Evolutionary conservation across 1,284 basidiomycete species (phyloP).

Genomic region (Takashimella koratensis): DNA sequence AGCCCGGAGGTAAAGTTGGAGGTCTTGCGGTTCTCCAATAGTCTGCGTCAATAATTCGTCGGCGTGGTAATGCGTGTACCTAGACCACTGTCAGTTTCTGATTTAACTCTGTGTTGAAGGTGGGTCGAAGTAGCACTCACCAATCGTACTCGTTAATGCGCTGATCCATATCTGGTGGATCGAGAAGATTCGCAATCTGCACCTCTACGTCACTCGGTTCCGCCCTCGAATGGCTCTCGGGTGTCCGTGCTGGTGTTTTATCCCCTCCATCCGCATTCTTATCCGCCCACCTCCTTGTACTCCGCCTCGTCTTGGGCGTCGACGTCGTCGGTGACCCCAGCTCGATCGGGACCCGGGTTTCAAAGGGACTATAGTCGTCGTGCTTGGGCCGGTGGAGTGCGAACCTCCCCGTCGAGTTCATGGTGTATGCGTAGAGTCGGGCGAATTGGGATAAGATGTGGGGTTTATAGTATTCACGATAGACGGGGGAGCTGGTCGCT

Average conservation of each 20-base stretch:
- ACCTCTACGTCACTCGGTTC: constrained; percentile 50
- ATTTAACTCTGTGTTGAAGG: background rate
- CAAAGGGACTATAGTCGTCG: constrained; percentile 40
- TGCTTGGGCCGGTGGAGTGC: constrained; percentile 36
- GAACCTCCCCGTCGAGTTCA: constrained; percentile 44
- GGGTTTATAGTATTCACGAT: constrained; percentile 88
- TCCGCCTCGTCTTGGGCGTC: constrained; percentile 1
- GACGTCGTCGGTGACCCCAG: constrained; percentile 7
- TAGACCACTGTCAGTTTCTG: constrained; percentile 8
- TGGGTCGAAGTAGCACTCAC: constrained; percentile 46
- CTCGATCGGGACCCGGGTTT: constrained; percentile 19
- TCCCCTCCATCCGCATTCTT: background rate
- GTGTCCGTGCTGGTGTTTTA: background rate
- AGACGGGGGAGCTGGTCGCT: constrained; percentile 60
- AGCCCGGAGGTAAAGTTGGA: constrained; percentile 46
- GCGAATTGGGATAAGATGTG: constrained; percentile 52
- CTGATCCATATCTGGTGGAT: constrained; percentile 53
- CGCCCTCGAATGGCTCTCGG: background rate
- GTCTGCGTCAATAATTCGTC: constrained; percentile 38
- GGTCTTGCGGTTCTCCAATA: constrained; percentile 49
- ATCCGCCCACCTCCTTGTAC: background rate
- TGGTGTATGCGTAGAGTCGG: constrained; percentile 58
- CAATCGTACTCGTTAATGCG: constrained; percentile 72
- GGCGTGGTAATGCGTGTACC: constrained; percentile 51
- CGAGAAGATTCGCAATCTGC: constrained; percentile 62